A percentile compares a stretch with the other conserved stretches of the same genome.
Evolutionary conservation across 1,284 basidiomycete genomes (phyloP).

Genomic region (Cutaneotrichosporon sp.): DNA sequence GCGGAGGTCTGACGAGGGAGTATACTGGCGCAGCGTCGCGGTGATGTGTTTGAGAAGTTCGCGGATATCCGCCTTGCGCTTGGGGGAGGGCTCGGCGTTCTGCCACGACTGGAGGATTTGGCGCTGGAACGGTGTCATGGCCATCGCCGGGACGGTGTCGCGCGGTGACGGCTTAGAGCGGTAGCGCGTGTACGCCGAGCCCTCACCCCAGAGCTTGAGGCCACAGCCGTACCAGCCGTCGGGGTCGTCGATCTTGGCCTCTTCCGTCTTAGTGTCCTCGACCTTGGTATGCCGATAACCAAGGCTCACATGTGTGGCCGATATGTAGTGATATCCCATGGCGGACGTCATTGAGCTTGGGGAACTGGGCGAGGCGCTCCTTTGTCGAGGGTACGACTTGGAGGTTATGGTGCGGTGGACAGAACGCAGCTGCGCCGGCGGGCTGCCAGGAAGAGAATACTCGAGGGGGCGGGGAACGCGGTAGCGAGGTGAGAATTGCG

Average conservation of each 20-base stretch:
- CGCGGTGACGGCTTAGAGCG: neutral
- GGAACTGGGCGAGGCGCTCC: neutral
- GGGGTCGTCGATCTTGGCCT: neutral
- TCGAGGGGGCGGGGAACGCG: neutral
- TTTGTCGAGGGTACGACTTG: neutral
- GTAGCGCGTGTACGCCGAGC: conserved; percentile 2
- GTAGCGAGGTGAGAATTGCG: neutral
- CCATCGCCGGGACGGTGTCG: neutral
- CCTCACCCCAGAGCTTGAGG: neutral
- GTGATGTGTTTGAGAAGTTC: neutral
- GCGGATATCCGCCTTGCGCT: neutral
- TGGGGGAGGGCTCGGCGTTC: neutral
- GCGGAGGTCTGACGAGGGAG: neutral
- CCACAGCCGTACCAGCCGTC: neutral
- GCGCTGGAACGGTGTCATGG: neutral
- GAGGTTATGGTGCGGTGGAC: neutral
- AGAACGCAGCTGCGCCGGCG: neutral
- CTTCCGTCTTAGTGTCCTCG: neutral
- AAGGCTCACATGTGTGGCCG: neutral
- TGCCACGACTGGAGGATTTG: conserved; percentile 5
- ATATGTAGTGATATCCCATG: neutral
- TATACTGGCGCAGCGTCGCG: neutral
- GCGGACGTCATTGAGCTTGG: neutral
- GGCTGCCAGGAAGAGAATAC: neutral
- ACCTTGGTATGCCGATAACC: neutral